phyloP scores from a whole-genome alignment of 176 grass and related monocot genomes.

The Eragrostis curvula region DNA sequence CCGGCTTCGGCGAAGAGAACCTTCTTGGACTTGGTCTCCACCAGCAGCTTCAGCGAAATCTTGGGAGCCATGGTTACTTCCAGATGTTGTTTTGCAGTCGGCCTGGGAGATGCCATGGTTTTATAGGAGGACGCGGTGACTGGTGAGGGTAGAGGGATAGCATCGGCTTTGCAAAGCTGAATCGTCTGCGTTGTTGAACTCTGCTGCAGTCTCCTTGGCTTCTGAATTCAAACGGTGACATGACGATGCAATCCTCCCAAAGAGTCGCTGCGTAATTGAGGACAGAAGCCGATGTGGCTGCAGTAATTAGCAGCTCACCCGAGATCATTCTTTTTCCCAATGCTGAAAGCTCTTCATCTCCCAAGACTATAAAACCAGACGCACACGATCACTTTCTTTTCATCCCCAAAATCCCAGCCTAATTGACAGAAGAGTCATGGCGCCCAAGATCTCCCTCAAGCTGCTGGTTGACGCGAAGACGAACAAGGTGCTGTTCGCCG shows the following conservation, averaged over 20 bases:
- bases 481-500: conserved; percentile 45
- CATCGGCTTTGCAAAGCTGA: not conserved
- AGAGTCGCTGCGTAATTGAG: too few species aligned
- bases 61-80: conserved; percentile 38
- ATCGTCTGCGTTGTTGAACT: not conserved
- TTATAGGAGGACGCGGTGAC: not conserved
- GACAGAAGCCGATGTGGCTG: too few species aligned
- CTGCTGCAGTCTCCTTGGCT: too few species aligned
- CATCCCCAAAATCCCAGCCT: too few species aligned
- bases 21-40: conserved; percentile 41
- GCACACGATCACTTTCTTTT: too few species aligned
- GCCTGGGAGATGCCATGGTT: not conserved
- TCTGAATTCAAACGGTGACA: not conserved
- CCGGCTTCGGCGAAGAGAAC: conserved; percentile 47
- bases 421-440: not conserved
- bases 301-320: too few species aligned
- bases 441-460: conserved; percentile 45
- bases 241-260: too few species aligned
- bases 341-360: not conserved
- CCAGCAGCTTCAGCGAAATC: conserved; percentile 45
- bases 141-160: not conserved
- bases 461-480: conserved; percentile 46
- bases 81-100: not conserved
- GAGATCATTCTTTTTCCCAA: too few species aligned
- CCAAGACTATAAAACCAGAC: not conserved